phyloP scores from a whole-genome alignment of 1,284 basidiomycete genomes.

The Ceratobasidium sp. region DNA sequence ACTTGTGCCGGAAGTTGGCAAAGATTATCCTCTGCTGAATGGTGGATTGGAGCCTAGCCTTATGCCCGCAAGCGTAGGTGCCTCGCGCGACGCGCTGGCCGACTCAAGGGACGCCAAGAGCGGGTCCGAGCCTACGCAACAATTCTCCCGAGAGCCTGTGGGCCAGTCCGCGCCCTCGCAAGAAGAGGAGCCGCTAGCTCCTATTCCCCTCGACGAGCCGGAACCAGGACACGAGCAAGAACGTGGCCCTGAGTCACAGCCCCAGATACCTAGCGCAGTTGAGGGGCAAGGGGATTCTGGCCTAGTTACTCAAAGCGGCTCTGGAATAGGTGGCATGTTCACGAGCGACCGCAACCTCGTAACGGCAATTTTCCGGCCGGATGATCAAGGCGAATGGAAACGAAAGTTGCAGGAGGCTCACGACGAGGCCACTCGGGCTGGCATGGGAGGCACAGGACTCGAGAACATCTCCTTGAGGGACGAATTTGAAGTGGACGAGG shows the following conservation, averaged over 20 bases:
- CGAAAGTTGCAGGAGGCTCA: constrained; percentile 59
- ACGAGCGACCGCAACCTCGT: constrained; percentile 60
- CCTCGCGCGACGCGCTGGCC: neutral
- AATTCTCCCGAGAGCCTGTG: neutral
- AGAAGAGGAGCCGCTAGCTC: constrained; percentile 29
- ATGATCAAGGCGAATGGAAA: constrained; percentile 82
- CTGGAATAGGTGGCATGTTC: constrained; percentile 11
- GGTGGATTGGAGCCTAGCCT: constrained; percentile 39
- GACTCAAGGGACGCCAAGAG: neutral
- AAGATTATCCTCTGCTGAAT: constrained; percentile 64
- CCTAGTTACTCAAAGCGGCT: neutral
- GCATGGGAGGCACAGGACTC: constrained; percentile 12
- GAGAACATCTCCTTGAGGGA: constrained; percentile 54
- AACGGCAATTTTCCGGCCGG: constrained; percentile 87
- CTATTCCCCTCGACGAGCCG: constrained; percentile 28
- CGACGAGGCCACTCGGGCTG: constrained; percentile 13
- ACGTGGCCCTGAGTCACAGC: neutral
- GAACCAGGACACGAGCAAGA: constrained; percentile 23
- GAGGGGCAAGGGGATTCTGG: neutral
- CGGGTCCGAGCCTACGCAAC: neutral
- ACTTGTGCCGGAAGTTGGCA: constrained; percentile 71
- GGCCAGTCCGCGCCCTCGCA: neutral
- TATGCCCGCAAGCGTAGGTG: constrained; percentile 25
- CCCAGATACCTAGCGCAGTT: neutral
- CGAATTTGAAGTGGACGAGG: constrained; percentile 56